These are phyloP conservation scores for Penicillium nordicum DNA, from an alignment of 2,329 filamentous ascomycete species.

Conservation along the genomic window DNA sequence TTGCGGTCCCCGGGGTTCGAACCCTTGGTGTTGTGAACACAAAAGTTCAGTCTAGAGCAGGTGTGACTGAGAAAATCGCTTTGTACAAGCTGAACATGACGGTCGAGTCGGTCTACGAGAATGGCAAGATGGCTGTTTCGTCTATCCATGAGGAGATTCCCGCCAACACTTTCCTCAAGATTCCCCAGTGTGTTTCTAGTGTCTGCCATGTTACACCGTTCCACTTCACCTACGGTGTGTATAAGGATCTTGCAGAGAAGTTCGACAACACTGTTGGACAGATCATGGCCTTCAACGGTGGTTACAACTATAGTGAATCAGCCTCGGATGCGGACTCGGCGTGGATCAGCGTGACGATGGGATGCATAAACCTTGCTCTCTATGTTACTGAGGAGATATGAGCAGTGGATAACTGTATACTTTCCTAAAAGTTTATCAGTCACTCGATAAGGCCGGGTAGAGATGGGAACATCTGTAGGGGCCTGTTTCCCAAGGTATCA, in stretches of 20 bases:
- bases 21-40: too few species aligned
- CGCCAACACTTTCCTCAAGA: conserved; percentile 3
- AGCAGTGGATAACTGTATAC: background rate
- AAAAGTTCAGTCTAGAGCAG: too few species aligned
- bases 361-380: background rate
- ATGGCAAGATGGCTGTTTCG: background rate
- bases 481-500: too few species aligned
- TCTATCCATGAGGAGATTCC: background rate
- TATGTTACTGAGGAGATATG: background rate
- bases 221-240: conserved; percentile 10
- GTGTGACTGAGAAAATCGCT: too few species aligned
- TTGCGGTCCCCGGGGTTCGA: too few species aligned
- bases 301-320: conserved; percentile 11
- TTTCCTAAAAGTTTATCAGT: background rate
- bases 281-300: conserved; percentile 11
- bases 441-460: background rate
- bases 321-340: conserved; percentile 2
- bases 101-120: background rate
- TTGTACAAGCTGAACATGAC: conserved; percentile 7
- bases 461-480: too few species aligned
- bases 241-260: conserved; percentile 15
- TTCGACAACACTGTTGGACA: conserved; percentile 11
- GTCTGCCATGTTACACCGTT: conserved; percentile 5
- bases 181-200: conserved; percentile 12
- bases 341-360: conserved; percentile 9